A percentile compares a stretch with the other conserved stretches of the same genome.
Evolutionary conservation across 2,329 filamentous ascomycete genomes (phyloP).

Genomic region (Aspergillus glaucus): DNA sequence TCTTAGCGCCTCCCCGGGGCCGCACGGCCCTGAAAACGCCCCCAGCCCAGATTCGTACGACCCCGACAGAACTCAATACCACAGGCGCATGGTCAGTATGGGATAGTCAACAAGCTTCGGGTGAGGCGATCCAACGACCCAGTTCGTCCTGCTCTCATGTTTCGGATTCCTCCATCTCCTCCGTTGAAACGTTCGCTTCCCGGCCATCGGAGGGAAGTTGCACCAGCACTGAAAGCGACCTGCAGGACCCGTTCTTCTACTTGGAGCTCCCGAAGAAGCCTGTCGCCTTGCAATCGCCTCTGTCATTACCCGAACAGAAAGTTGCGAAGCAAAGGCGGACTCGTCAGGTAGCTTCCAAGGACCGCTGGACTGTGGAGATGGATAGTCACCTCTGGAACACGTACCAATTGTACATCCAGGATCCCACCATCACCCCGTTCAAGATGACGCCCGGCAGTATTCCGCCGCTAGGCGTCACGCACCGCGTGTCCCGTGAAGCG

Average conservation of each 20-base stretch:
- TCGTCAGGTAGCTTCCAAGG: conserved; percentile 20
- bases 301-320: conserved; percentile 13
- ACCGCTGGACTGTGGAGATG: conserved; percentile 56
- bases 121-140: conserved; percentile 47
- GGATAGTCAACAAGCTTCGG: conserved; percentile 25
- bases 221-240: conserved; percentile 56
- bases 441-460: conserved; percentile 59
- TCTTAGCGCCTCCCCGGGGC: conserved; percentile 34
- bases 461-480: conserved; percentile 58
- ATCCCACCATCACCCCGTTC: conserved; percentile 61
- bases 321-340: conserved; percentile 7
- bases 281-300: conserved; percentile 32
- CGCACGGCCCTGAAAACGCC: conserved; percentile 39
- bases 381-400: conserved; percentile 62
- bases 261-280: conserved; percentile 33
- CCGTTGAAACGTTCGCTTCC: conserved; percentile 51
- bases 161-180: conserved; percentile 59
- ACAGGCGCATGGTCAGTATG: conserved; percentile 26
- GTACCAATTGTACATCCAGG: conserved; percentile 59
- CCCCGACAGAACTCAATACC: conserved; percentile 25
- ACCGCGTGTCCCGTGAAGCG: conserved; percentile 57
- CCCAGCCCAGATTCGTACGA: conserved; percentile 39
- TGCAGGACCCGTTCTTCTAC: conserved; percentile 50
- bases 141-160: conserved; percentile 53
- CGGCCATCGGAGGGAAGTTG: conserved; percentile 55